Evolutionary conservation across 2,329 filamentous ascomycete species (phyloP), one percentile per base, ranked within the genome.

Genomic region (Cercospora beticola): DNA sequence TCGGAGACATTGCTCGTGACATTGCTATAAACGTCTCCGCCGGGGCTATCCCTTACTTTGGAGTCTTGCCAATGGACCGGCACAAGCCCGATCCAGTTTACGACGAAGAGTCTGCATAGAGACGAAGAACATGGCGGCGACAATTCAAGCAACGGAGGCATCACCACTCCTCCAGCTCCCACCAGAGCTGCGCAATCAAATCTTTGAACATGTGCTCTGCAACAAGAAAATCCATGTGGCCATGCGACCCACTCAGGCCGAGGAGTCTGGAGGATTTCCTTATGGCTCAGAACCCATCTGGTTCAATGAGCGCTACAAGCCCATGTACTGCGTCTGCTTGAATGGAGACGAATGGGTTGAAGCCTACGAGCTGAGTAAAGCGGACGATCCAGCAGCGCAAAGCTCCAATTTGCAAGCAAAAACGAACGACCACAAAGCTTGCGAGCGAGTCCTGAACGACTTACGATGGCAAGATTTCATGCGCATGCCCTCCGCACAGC

Each of bases 131-230:
- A 36, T 16, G 12, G 16, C 56, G 14, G n/a, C 23, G 23, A 16
- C n/a, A n/a, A n/a, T 21, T 57, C 30, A 28, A 31, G 46, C 21
- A n/a, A 56, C 57, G 21, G n/a, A 36, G 2, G 14, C 31, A 26
- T 62, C 69, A 16, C 64, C 67, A 23, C 46, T 73, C 4, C 58
- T 73, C 14, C 46, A 65, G 2, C 68, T 73, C 7, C 71, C 71
- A 1, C 59, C 66, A 3, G 70, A 73, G 33, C 46, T 73, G 6
- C 62, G 71, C 12, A 58, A 62, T 36, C 66, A 69, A n/a, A 71
- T 73, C n/a, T 71, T 66, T 46, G 66, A 68, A 30, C 56, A 69
- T 54, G 58, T 69, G 12, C 65, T 73, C 26, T 67, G 60, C 60
- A 56, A 67, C 40, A 69, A 59, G 52, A 58, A 62, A 18, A 67